Evolutionary conservation across 352 stramenopile species (phyloP).

Genomic region (Pilasporangium apinafurcum): DNA sequence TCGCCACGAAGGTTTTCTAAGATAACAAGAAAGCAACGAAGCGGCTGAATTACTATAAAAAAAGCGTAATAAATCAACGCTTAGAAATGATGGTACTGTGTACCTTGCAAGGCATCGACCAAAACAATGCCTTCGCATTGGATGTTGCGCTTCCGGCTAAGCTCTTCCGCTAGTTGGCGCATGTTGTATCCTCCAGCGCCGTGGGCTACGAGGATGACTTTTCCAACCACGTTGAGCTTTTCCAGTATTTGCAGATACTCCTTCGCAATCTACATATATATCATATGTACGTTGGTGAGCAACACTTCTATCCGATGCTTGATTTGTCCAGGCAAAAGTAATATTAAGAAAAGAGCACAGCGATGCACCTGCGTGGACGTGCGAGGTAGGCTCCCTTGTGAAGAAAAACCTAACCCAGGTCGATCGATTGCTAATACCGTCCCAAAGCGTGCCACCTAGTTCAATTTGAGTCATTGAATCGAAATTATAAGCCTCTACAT

Average conservation of each 20-base stretch:
- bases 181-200: slow-evolving; percentile 80
- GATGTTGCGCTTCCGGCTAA: slow-evolving; percentile 10
- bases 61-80: background rate
- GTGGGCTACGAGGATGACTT: slow-evolving; percentile 65
- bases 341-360: background rate
- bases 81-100: background rate
- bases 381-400: slow-evolving; percentile 27
- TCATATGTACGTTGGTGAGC: background rate
- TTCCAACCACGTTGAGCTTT: slow-evolving; percentile 41
- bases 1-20: slow-evolving; percentile 53
- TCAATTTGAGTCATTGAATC: no score
- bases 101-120: slow-evolving; percentile 60
- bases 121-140: slow-evolving; percentile 64
- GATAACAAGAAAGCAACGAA: background rate
- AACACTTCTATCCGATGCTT: background rate
- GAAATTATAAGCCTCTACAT: no score
- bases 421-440: slow-evolving; percentile 61
- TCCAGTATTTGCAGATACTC: slow-evolving; percentile 64
- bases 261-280: slow-evolving; percentile 26
- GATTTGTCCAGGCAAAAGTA: no score
- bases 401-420: slow-evolving; percentile 69
- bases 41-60: background rate
- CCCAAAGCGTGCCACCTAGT: slow-evolving; percentile 38
- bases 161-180: slow-evolving; percentile 44
- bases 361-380: slow-evolving; percentile 37